Conservation (phyloP, 1,284 basidiomycete species). For the Coniferiporia sulphurascens region DNA sequence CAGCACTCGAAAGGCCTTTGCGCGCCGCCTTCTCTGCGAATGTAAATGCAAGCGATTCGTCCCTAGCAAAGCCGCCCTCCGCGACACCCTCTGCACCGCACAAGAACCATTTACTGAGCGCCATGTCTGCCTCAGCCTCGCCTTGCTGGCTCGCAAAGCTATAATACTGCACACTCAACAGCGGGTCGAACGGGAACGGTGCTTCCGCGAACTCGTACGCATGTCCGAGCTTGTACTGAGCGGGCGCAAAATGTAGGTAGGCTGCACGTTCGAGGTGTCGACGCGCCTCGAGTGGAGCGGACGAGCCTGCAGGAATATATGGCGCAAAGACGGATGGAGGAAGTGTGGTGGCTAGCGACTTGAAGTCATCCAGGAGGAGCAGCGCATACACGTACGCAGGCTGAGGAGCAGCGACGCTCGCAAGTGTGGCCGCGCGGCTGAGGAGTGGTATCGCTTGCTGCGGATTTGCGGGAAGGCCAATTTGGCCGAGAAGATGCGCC, state of each 20-base stretch:
- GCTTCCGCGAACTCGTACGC: conserved; percentile 84
- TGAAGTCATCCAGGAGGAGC: conserved; percentile 77
- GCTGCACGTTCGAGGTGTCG: conserved; percentile 77
- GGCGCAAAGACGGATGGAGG: conserved; percentile 49
- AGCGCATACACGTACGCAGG: conserved; percentile 85
- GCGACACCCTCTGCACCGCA: conserved; percentile 59
- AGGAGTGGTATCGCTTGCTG: conserved; percentile 68
- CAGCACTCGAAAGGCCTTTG: conserved; percentile 75
- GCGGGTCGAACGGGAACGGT: conserved; percentile 83
- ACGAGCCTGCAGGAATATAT: conserved; percentile 42
- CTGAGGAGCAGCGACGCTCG: conserved; percentile 76
- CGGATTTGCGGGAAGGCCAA: conserved; percentile 55
- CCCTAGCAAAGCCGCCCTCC: conserved; percentile 76
- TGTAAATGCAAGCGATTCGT: conserved; percentile 81
- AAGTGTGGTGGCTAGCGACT: conserved; percentile 44
- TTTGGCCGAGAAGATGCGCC: conserved; percentile 85
- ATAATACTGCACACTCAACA: conserved; percentile 92
- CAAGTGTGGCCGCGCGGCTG: conserved; percentile 69
- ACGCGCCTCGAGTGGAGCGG: conserved; percentile 44
- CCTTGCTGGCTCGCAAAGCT: conserved; percentile 80
- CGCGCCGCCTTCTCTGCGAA: conserved; percentile 91
- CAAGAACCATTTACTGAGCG: conserved; percentile 91
- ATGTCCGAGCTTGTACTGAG: conserved; percentile 92
- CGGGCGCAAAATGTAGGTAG: conserved; percentile 81
- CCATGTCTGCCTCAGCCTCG: conserved; percentile 94